A percentile compares a stretch with the other conserved stretches of the same genome.
These are phyloP conservation scores for Penicillium paradoxum DNA, from an alignment of 495 filamentous ascomycete species.

Conservation along the genomic window DNA sequence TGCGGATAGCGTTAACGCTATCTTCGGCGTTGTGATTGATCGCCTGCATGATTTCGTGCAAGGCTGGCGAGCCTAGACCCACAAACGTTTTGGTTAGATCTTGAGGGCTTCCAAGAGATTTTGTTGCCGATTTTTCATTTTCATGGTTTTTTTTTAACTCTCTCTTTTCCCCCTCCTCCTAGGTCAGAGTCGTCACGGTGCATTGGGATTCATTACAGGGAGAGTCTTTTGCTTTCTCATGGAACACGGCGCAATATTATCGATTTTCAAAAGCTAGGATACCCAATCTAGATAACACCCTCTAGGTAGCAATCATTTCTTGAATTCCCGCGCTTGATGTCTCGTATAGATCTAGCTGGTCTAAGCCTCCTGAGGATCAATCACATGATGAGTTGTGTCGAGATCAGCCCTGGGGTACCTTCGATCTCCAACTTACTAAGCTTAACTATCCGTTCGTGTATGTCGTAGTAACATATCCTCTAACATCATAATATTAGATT, in stretches of 20 bases:
- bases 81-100: slow-evolving; percentile 3
- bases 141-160: neutral
- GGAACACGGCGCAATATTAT: neutral
- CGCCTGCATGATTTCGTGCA: slow-evolving; percentile 90
- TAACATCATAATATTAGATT: no score
- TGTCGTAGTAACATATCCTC: no score
- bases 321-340: neutral
- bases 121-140: neutral
- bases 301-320: neutral
- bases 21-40: slow-evolving; percentile 92
- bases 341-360: neutral
- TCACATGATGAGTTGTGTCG: no score
- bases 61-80: slow-evolving; percentile 65
- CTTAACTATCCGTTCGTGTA: no score
- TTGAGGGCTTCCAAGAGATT: no score
- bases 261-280: slow-evolving; percentile 1
- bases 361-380: no score
- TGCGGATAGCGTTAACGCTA: slow-evolving; percentile 78
- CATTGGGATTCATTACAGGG: neutral
- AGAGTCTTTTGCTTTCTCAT: neutral
- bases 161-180: neutral
- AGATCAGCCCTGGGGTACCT: no score
- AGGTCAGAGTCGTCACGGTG: neutral
- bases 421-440: no score
- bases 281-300: neutral